phyloP scores from a whole-genome alignment of 192 early-diverging fungal genomes.

The Coemansia sp. region DNA sequence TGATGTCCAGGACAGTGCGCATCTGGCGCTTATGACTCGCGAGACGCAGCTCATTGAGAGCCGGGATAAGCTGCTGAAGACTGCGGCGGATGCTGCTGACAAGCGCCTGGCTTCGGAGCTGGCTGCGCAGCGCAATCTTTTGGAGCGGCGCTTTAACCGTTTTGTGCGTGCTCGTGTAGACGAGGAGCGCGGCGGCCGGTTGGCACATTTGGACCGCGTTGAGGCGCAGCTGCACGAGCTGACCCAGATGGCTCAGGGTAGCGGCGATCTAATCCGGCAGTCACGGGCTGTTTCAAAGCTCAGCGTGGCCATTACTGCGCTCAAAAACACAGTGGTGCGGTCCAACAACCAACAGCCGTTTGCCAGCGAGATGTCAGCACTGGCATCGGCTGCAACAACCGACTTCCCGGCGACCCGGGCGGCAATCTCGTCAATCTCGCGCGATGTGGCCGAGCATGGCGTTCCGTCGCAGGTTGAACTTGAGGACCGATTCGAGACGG shows the following conservation, averaged over 20 bases:
- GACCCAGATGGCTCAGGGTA: conserved; percentile 64
- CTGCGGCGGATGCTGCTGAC: conserved; percentile 44
- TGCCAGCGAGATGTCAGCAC: conserved; percentile 67
- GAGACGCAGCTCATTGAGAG: conserved; percentile 57
- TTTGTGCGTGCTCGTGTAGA: conserved; percentile 82
- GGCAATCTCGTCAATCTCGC: conserved; percentile 65
- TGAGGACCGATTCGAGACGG: conserved; percentile 66
- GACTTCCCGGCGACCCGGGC: conserved; percentile 55
- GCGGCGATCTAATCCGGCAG: conserved; percentile 66
- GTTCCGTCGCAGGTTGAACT: conserved; percentile 67
- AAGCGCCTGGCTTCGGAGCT: conserved; percentile 65
- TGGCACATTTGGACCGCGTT: conserved; percentile 83
- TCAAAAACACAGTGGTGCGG: conserved; percentile 59
- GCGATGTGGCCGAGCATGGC: conserved; percentile 60
- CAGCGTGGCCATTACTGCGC: conserved; percentile 64
- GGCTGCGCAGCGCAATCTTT: conserved; percentile 62
- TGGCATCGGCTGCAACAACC: conserved; percentile 58
- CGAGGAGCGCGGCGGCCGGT: conserved; percentile 83
- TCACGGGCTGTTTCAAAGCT: conserved; percentile 62
- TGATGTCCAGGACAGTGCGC: conserved; percentile 51
- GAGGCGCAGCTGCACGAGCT: conserved; percentile 74
- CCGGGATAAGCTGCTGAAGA: conserved; percentile 53
- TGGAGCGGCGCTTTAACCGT: conserved; percentile 76
- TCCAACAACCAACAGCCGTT: conserved; percentile 59
- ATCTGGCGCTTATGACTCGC: conserved; percentile 48